Evolutionary conservation across 441 rosid genomes (phyloP).

Genomic region (Populus trichocarpa): DNA sequence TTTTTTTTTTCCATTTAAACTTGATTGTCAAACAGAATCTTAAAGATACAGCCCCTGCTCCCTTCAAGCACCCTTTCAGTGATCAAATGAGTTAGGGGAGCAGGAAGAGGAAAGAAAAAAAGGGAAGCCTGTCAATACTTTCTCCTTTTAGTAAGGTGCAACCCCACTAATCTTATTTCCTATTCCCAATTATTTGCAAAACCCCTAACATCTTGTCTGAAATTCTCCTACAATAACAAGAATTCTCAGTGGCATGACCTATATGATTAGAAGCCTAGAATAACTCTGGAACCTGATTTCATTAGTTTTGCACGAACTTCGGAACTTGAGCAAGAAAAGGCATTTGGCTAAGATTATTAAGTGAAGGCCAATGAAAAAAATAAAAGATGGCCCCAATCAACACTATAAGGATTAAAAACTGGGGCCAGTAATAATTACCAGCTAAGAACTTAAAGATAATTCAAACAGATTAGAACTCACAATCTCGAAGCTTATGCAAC

Average conservation of each 20-base stretch:
- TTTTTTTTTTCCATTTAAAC: too few species aligned
- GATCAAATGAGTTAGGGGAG: neutral
- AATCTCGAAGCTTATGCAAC: neutral
- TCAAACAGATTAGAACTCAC: neutral
- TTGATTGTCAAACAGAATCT: neutral
- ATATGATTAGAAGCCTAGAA: too few species aligned
- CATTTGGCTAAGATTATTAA: neutral
- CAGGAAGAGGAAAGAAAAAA: neutral
- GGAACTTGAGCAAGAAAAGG: too few species aligned
- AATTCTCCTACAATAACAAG: too few species aligned
- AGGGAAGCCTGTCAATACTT: neutral
- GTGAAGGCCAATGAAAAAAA: neutral
- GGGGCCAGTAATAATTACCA: too few species aligned
- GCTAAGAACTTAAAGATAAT: neutral
- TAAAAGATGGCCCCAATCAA: neutral
- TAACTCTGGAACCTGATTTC: too few species aligned
- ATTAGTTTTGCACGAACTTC: neutral
- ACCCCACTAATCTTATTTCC: neutral
- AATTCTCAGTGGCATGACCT: too few species aligned
- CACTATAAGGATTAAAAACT: neutral
- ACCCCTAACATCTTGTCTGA: too few species aligned
- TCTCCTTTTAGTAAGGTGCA: neutral
- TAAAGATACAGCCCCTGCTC: neutral
- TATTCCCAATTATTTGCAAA: too few species aligned
- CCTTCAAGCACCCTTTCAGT: neutral